phyloP scores from a whole-genome alignment of 208 protist species.

The Lotmaria passim region DNA sequence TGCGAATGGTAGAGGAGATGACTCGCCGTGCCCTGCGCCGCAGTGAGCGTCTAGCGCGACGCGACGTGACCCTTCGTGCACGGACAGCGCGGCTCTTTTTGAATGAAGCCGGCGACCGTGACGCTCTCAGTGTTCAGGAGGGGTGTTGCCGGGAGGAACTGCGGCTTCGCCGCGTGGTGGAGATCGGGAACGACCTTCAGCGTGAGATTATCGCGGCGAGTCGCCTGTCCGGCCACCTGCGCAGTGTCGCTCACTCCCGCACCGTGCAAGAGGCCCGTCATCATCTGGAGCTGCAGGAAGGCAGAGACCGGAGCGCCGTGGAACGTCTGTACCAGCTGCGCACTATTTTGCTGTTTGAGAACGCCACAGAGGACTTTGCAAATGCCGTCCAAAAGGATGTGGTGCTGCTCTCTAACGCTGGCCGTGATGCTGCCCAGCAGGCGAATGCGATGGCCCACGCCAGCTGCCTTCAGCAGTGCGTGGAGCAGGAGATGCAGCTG shows the following conservation, averaged over 20 bases:
- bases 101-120: slow-evolving; percentile 16
- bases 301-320: slow-evolving; percentile 13
- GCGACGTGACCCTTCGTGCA: background rate
- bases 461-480: slow-evolving; percentile 8
- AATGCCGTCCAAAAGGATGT: slow-evolving; percentile 33
- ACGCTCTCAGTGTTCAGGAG: slow-evolving; percentile 17
- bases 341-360: slow-evolving; percentile 23
- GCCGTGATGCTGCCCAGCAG: slow-evolving; percentile 10
- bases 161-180: slow-evolving; percentile 47
- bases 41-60: slow-evolving; percentile 3
- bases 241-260: slow-evolving; percentile 20
- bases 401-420: slow-evolving; percentile 9
- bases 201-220: slow-evolving; percentile 23
- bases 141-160: slow-evolving; percentile 34
- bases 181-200: slow-evolving; percentile 50
- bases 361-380: slow-evolving; percentile 18
- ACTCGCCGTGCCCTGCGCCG: slow-evolving; percentile 24
- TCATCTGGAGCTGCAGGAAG: slow-evolving; percentile 25
- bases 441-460: slow-evolving; percentile 15
- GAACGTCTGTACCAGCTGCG: slow-evolving; percentile 27
- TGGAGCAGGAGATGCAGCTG: slow-evolving; percentile 47
- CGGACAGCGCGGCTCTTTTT: slow-evolving; percentile 7
- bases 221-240: slow-evolving; percentile 21
- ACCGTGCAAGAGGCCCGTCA: slow-evolving; percentile 11
- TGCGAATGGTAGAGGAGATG: slow-evolving; percentile 37